Evolutionary conservation across 2,329 filamentous ascomycete genomes (phyloP), one percentile per base, ranked within the genome.

Genomic region (Trichoderma citrinoviride): DNA sequence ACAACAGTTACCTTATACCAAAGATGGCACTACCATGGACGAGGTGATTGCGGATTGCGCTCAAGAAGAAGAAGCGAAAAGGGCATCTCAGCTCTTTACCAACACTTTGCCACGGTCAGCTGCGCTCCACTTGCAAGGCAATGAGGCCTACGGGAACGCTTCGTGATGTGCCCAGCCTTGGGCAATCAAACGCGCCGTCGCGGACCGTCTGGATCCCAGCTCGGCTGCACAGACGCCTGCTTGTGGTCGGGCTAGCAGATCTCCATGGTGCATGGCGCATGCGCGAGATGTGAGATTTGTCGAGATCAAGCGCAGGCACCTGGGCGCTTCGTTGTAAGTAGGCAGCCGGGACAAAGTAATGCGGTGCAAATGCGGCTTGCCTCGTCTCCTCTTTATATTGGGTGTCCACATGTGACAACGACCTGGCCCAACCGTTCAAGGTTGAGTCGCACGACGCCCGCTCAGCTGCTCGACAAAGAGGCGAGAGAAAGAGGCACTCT

Each of bases 171-270:
- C 23, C 33, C n/a, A n/a, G 29, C 14, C 29, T 19, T 27, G 49
- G 43, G 40, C 15, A 33, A 54, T 23, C 43, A 25, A 37, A 44
- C 19, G 25, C 33, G 47, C 40, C 49, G 58, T 25, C 49, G 40
- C 58, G 56, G 56, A 58, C 43, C 55, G 55, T 47, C 43, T 25
- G 25, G 44, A 61, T 52, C 47, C 47, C 37, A 44, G 53, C 25
- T 25, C 46, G 43, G 33, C 49, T 54, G 60, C 60, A 33, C 49
- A 47, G 25, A 60, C 58, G 56, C 56, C 56, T 65, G 56, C 63
- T 61, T 49, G 55, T 41, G 21, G 49, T 49, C 56, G 54, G 54
- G 21, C 50, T 46, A 55, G 49, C 37, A 46, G 49, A 61, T 65
- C 56, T 65, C 37, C 43, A 49, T 43, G 43, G n/a, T n/a, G 63